phyloP scores from a whole-genome alignment of 2,329 filamentous ascomycete species.

The Aspergillus aculeatinus region DNA sequence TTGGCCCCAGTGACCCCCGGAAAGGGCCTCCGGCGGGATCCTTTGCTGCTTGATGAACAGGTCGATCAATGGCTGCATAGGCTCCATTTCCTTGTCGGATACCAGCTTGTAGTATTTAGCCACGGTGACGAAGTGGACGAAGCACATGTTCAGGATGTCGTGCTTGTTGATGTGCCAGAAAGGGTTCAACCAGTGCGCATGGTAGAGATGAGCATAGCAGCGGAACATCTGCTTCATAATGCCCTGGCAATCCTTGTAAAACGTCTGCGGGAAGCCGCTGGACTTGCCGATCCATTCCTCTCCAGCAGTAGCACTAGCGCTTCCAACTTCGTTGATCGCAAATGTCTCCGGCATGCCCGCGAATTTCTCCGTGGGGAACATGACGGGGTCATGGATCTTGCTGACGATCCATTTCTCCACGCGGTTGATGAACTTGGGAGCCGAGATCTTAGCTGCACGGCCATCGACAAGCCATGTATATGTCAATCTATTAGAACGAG shows the following conservation, averaged over 20 bases:
- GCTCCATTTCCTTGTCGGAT: constrained; percentile 85
- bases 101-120: constrained; percentile 80
- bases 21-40: constrained; percentile 66
- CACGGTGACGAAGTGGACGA: constrained; percentile 79
- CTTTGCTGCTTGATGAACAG: constrained; percentile 87
- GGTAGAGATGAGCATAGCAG: constrained; percentile 96
- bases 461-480: constrained; percentile 95
- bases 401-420: constrained; percentile 97
- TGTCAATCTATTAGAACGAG: constrained; percentile 64
- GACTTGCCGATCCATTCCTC: constrained; percentile 86
- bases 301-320: constrained; percentile 53
- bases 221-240: constrained; percentile 99
- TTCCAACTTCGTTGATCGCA: constrained; percentile 54
- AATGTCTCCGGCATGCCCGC: constrained; percentile 58
- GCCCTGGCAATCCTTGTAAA: constrained; percentile 84
- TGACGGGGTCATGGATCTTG: constrained; percentile 85
- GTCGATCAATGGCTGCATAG: constrained; percentile 92
- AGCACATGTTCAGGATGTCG: constrained; percentile 79
- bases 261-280: constrained; percentile 87
- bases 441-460: constrained; percentile 86
- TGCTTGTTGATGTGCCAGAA: constrained; percentile 75
- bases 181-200: constrained; percentile 84
- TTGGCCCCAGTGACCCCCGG: constrained; percentile 44
- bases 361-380: constrained; percentile 85
- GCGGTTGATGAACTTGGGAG: constrained; percentile 88